Evolutionary conservation across 73 alveolate genomes (phyloP).

Genomic region (Paramecium caudatum): DNA sequence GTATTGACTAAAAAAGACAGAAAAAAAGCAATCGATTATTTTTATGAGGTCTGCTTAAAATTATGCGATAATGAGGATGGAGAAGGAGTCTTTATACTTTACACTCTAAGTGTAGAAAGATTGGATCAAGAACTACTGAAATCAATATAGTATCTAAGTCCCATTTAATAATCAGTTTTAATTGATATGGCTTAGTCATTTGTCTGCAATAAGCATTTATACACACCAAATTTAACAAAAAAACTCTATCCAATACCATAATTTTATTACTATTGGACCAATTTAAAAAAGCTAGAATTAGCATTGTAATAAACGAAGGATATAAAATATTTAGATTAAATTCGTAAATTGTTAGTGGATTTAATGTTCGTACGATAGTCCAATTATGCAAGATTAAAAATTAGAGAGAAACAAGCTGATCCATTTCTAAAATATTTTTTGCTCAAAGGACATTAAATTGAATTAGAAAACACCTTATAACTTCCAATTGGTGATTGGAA

Average conservation of each 20-base stretch:
- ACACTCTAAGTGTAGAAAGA: slow-evolving; percentile 12
- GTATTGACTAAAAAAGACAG: slow-evolving; percentile 6
- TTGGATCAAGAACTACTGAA: slow-evolving; percentile 15
- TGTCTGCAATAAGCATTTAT: slow-evolving; percentile 14
- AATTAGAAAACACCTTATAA: background rate
- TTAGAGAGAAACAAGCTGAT: background rate
- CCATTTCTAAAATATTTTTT: slow-evolving; percentile 39
- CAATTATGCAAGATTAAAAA: slow-evolving; percentile 1
- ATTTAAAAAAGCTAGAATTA: background rate
- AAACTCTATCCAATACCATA: slow-evolving; percentile 51
- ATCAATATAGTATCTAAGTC: slow-evolving; percentile 12
- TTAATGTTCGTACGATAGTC: background rate
- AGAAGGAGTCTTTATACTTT: slow-evolving; percentile 56
- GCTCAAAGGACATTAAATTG: slow-evolving; percentile 7
- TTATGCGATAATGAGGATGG: slow-evolving; percentile 48
- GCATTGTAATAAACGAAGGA: background rate
- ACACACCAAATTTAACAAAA: background rate
- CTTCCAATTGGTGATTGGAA: slow-evolving; percentile 42
- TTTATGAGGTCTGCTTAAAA: slow-evolving; percentile 41
- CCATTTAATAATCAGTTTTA: background rate
- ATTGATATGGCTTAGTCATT: slow-evolving; percentile 1
- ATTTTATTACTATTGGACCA: slow-evolving; percentile 25
- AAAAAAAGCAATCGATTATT: slow-evolving; percentile 25
- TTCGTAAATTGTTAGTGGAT: slow-evolving; percentile 19
- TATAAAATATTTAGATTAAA: background rate